These are phyloP conservation scores for Coemansia sp. DNA, from an alignment of 192 early-diverging fungal genomes.

Conservation along the genomic window DNA sequence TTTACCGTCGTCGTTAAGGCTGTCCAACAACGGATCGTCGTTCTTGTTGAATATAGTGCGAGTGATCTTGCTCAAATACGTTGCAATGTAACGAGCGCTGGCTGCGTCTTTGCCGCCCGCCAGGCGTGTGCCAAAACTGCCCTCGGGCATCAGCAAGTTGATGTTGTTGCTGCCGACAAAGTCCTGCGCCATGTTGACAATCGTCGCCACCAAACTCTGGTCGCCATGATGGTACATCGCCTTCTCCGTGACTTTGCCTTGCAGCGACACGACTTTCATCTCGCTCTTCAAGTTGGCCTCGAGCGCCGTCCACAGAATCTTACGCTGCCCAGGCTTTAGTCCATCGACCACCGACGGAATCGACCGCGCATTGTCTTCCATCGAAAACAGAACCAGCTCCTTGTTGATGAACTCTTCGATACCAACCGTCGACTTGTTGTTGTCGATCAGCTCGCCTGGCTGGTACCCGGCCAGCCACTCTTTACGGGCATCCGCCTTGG, in stretches of 20 bases:
- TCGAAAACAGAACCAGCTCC: slow-evolving; percentile 92
- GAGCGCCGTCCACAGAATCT: slow-evolving; percentile 85
- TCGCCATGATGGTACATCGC: slow-evolving; percentile 97
- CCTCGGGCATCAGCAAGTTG: slow-evolving; percentile 75
- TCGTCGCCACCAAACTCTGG: slow-evolving; percentile 73
- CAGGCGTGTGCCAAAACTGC: slow-evolving; percentile 90
- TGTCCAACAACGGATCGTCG: slow-evolving; percentile 81
- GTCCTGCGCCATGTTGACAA: slow-evolving; percentile 91
- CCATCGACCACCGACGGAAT: slow-evolving; percentile 95
- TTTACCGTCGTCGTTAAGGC: slow-evolving; percentile 86
- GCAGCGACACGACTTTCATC: slow-evolving; percentile 87
- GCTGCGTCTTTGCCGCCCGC: slow-evolving; percentile 93
- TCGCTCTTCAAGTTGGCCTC: slow-evolving; percentile 78
- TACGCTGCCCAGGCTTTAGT: slow-evolving; percentile 95
- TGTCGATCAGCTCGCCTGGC: slow-evolving; percentile 90
- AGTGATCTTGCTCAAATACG: slow-evolving; percentile 68
- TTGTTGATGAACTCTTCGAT: slow-evolving; percentile 93
- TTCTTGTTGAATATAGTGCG: slow-evolving; percentile 74
- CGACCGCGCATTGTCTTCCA: slow-evolving; percentile 92
- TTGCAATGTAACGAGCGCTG: slow-evolving; percentile 96
- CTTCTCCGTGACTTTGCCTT: slow-evolving; percentile 86
- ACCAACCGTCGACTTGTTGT: slow-evolving; percentile 69
- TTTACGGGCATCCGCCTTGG: slow-evolving; percentile 91
- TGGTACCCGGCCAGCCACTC: slow-evolving; percentile 82
- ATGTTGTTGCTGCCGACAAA: slow-evolving; percentile 97